A percentile compares a stretch with the other conserved stretches of the same genome.
Evolutionary conservation across 2,329 filamentous ascomycete species (phyloP).

Genomic region (Thyridium curvatum): DNA sequence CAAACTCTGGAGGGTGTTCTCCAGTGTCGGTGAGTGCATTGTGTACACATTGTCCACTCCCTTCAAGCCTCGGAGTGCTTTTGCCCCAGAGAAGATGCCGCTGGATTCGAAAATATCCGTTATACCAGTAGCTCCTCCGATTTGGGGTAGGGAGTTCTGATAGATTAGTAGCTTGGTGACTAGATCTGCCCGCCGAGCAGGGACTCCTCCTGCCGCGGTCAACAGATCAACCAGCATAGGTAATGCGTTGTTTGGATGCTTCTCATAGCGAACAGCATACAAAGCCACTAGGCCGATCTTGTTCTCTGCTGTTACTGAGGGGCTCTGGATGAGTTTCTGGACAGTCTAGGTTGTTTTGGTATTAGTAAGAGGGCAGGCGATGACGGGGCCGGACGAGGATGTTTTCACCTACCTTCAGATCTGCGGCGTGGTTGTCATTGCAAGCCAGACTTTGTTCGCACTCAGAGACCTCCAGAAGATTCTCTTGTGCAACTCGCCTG

Average conservation of each 20-base stretch:
- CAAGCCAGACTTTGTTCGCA: slow-evolving; percentile 94
- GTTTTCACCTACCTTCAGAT: slow-evolving; percentile 69
- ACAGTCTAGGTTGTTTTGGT: slow-evolving; percentile 51
- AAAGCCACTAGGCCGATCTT: slow-evolving; percentile 88
- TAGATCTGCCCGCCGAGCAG: slow-evolving; percentile 67
- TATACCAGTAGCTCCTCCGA: slow-evolving; percentile 69
- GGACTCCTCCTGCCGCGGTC: slow-evolving; percentile 73
- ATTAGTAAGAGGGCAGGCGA: background rate
- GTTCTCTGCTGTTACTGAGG: slow-evolving; percentile 68
- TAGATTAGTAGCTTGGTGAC: slow-evolving; percentile 80
- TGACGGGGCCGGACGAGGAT: background rate
- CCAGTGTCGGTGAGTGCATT: slow-evolving; percentile 85
- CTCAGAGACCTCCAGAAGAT: slow-evolving; percentile 91
- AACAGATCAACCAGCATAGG: slow-evolving; percentile 84
- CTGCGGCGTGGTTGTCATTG: slow-evolving; percentile 87
- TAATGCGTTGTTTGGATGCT: slow-evolving; percentile 75
- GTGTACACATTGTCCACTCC: slow-evolving; percentile 99
- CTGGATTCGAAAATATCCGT: slow-evolving; percentile 87
- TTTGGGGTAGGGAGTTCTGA: slow-evolving; percentile 77
- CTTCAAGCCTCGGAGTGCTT: slow-evolving; percentile 88
- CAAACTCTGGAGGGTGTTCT: slow-evolving; percentile 82
- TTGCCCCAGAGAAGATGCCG: slow-evolving; percentile 86
- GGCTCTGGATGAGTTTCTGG: slow-evolving; percentile 78
- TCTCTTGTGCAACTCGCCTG: slow-evolving; percentile 77
- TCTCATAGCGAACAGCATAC: slow-evolving; percentile 91